phyloP scores from a whole-genome alignment of 176 grass and related monocot species.

The Chloris gayana region DNA sequence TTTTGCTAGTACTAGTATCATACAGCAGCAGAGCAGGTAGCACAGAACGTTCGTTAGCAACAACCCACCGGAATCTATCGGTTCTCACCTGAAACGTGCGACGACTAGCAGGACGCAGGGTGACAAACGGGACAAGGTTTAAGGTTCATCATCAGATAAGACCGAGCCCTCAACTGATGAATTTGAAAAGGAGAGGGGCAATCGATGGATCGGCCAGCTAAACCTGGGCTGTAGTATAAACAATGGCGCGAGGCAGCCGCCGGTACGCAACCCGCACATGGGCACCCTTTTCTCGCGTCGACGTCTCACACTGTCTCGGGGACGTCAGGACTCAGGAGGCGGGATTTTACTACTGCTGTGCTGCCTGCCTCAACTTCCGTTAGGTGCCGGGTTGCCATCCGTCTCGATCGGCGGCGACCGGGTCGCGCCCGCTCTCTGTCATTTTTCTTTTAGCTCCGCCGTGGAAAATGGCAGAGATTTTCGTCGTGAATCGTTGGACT shows the following conservation, averaged over 20 bases:
- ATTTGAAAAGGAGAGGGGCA: neutral
- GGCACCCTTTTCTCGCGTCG: neutral
- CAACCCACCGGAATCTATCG: neutral
- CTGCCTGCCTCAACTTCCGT: neutral
- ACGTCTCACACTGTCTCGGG: neutral
- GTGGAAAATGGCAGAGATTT: neutral
- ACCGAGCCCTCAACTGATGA: neutral
- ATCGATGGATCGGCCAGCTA: neutral
- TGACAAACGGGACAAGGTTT: neutral
- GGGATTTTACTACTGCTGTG: neutral
- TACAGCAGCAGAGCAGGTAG: neutral
- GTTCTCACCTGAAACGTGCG: neutral
- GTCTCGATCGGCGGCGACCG: neutral
- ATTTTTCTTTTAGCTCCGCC: neutral
- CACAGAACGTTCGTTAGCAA: neutral
- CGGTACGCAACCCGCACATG: constrained; percentile 23
- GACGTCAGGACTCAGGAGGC: neutral
- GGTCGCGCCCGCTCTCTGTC: neutral
- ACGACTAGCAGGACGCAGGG: neutral
- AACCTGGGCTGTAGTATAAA: neutral
- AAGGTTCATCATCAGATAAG: neutral
- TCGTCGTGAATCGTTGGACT: neutral
- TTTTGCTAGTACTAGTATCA: no score
- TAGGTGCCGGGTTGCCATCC: constrained; percentile 30
- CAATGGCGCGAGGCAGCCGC: neutral